Evolutionary conservation across 2,329 filamentous ascomycete species (phyloP), one percentile per base, ranked within the genome.

Genomic region (Alternaria sp.): DNA sequence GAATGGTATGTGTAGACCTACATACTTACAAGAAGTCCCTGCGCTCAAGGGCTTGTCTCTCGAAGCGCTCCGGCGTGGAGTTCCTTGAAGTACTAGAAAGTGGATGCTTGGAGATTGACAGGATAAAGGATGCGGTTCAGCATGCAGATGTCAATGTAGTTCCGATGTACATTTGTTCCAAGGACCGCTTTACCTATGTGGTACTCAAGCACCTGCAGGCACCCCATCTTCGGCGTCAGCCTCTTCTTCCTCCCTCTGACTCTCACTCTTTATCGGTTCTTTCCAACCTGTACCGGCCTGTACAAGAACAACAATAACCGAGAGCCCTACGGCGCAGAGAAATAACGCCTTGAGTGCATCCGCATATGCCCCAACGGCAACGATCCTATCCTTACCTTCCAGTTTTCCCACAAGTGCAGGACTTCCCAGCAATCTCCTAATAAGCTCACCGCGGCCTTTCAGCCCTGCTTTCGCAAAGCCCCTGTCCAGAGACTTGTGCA

Each of bases 281-380:
- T 71, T 81, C 86, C 86, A 88, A 2, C 87, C 87, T 1, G 86
- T 86, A 1, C 82, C 82, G 5, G 87, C 87, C 68, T 89, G 87
- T 16, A 87, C 73, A 3, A 84, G 64, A 1, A 84, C 77, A 64
- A 86, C 83, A 2, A 81, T 49, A 12, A 85, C 57, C 2, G 83
- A 83, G 49, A 89, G 66, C 0, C 76, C 81, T 16, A 82, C 81
- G 1, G 82, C 85, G 5, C 81, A 82, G 26, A 87, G 59, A 64
- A 87, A 88, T 42, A 89, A 72, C 7, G 79, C 79, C 51, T 79
- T 82, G 20, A 89, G 67, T 0, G 83, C 86, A n/a, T 80, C 77
- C 54, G 84, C 80, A 68, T 89, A 90, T 1, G 83, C 83, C 12
- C 75, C 59, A 1, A 87, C 71, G 0, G 87, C 87, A 26, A 88